A percentile compares a stretch with the other conserved stretches of the same genome.
Conservation (phyloP, 331 rosid genomes). For the Quercus tomentella region DNA sequence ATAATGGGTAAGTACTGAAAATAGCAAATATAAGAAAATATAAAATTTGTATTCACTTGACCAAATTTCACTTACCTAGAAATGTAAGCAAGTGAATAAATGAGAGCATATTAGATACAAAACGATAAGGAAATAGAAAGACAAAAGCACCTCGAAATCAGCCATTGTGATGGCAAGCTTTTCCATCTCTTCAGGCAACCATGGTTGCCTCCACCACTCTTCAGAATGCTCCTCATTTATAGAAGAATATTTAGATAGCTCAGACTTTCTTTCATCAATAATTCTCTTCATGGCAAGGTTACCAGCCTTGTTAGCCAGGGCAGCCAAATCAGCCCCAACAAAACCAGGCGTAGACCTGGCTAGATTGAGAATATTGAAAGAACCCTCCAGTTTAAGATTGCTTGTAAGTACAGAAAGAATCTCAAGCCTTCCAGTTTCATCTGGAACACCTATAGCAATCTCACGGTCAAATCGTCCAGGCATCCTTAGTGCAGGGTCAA, state of each 20-base stretch:
- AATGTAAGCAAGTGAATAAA: background rate
- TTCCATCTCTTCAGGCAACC: constrained; percentile 62
- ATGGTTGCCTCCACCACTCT: constrained; percentile 69
- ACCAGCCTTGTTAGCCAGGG: constrained; percentile 72
- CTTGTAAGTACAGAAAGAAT: constrained; percentile 58
- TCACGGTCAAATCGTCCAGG: constrained; percentile 88
- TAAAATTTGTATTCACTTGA: too few species aligned
- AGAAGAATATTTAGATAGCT: constrained; percentile 25
- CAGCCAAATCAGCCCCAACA: constrained; percentile 86
- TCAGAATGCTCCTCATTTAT: constrained; percentile 24
- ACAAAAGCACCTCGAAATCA: constrained; percentile 73
- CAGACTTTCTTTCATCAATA: constrained; percentile 43
- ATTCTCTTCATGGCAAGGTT: constrained; percentile 73
- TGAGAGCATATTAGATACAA: background rate
- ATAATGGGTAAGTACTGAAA: too few species aligned
- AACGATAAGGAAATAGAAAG: background rate
- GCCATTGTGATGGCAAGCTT: constrained; percentile 66
- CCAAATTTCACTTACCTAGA: background rate
- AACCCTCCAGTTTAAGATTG: constrained; percentile 60
- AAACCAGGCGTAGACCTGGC: constrained; percentile 82
- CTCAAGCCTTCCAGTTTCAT: constrained; percentile 69
- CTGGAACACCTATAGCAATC: constrained; percentile 64
- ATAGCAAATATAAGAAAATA: background rate
- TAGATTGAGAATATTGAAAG: constrained; percentile 63
- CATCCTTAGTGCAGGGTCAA: constrained; percentile 83